Base-by-base conservation (phyloP, 768 basidiomycete genomes). In the Tricholoma furcatifolium region DNA sequence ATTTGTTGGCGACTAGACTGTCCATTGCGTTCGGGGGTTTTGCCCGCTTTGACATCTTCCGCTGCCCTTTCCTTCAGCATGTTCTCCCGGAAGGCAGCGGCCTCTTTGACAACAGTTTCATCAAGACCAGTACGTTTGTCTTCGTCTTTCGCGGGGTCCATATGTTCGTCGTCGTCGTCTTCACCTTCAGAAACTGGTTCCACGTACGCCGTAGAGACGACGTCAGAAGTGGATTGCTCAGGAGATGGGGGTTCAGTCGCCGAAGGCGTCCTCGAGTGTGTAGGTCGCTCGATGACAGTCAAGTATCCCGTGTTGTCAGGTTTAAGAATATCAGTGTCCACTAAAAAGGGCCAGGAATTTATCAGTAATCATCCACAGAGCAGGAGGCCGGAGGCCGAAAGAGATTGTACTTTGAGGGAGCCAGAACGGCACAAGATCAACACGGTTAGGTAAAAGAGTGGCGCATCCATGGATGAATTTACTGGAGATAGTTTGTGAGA, bases 391-490 rank as follows among this genome's bases (percentile, higher is more conserved):
- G 35, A 43, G n/a, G n/a, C n/a, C n/a, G n/a, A n/a, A n/a, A n/a
- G n/a, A 34, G 38, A 50, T 60, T 80, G 36, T 67, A 91, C 90
- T 97, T 67, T 98, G 95, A 5, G 95, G 95, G 6, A 95, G 81
- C 97, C 97, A 99, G 78, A 98, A 99, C 6, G 97, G 97, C 32
- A 99, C 90, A 20, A 99, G 80, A 63, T 98, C 91, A 41, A 98
- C 95, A 32, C 96, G 88, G 62, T 91, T 83, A 17, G 95, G 94
- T 9, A 98, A 71, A 0, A 98, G 77, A 1, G 93, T 94, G 2
- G 96, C 87, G 66, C 97, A 99, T 21, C 97, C 96, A 66, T 96
- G 94, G 51, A 97, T 95, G 66, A 96, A 96, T 82, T 91, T 91
- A 68, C 91, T 92, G 53, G 27, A 38, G 17, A 31, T 42, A 47